A percentile compares a stretch with the other conserved stretches of the same genome.
Conservation (phyloP, 768 basidiomycete species). For the Boletellus emodensis region DNA sequence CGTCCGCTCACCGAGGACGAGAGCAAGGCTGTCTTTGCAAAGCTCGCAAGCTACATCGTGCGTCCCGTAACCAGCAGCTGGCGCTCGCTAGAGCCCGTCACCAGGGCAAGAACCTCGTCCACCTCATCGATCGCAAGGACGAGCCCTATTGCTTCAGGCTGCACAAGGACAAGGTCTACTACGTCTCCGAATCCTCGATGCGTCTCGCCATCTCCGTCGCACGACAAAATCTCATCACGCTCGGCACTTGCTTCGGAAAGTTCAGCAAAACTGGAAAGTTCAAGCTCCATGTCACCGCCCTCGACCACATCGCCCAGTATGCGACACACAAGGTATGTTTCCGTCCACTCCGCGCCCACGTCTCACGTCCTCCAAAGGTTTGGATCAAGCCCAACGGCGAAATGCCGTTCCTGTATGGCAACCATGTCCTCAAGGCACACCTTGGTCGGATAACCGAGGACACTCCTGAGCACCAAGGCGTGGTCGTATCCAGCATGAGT, state of each 20-base stretch:
- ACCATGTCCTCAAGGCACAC: constrained; percentile 97
- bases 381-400: constrained; percentile 99
- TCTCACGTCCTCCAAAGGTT: constrained; percentile 46
- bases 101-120: constrained; percentile 94
- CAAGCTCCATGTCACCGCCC: constrained; percentile 90
- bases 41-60: constrained; percentile 96
- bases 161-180: constrained; percentile 93
- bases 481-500: constrained; percentile 93
- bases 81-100: neutral
- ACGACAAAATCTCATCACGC: constrained; percentile 83
- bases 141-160: constrained; percentile 95
- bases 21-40: constrained; percentile 92
- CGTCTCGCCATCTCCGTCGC: constrained; percentile 89
- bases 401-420: constrained; percentile 99
- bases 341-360: neutral
- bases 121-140: constrained; percentile 90
- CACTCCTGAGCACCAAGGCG: constrained; percentile 97
- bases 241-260: constrained; percentile 97
- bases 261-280: constrained; percentile 98
- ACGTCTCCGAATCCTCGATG: constrained; percentile 94
- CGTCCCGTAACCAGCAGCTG: constrained; percentile 23
- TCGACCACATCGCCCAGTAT: constrained; percentile 93
- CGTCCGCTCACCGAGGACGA: constrained; percentile 96
- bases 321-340: constrained; percentile 89
- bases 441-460: constrained; percentile 99